Conservation (phyloP, 306 rosid genomes). For the Citrullus mucosospermus region DNA sequence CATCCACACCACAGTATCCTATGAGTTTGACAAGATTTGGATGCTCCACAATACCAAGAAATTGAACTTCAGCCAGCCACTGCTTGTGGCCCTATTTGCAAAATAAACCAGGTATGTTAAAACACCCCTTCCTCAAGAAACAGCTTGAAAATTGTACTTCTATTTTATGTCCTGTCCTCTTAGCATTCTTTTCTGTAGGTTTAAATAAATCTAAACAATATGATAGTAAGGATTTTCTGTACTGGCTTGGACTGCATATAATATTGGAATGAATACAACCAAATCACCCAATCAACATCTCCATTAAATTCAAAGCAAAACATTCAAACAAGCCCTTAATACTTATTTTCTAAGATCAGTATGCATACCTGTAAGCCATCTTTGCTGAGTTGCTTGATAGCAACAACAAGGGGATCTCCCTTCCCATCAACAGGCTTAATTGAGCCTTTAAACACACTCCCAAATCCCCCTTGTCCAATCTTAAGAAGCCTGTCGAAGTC, state of each 20-base stretch:
- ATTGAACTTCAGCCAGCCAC: conserved; percentile 80
- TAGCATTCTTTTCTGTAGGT: background rate
- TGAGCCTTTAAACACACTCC: conserved; percentile 68
- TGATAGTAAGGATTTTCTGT: background rate
- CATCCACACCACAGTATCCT: conserved; percentile 72
- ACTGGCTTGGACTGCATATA: background rate
- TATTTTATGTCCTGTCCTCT: background rate
- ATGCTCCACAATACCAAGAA: conserved; percentile 76
- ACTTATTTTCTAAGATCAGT: background rate
- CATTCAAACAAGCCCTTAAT: background rate
- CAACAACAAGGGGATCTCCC: conserved; percentile 40
- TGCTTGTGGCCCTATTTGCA: conserved; percentile 63
- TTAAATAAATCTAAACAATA: background rate
- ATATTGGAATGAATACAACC: background rate
- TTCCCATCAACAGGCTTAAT: conserved; percentile 45
- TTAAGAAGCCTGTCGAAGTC: conserved; percentile 51
- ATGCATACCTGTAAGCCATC: conserved; percentile 65
- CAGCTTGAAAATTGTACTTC: background rate
- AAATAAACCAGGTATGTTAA: background rate
- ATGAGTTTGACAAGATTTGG: conserved; percentile 77
- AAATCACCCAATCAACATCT: background rate
- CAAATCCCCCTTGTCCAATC: conserved; percentile 95
- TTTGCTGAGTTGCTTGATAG: conserved; percentile 60
- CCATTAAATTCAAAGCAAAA: background rate
- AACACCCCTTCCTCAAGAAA: background rate